A percentile compares a stretch with the other conserved stretches of the same genome.
Conservation (phyloP, 1,284 basidiomycete genomes). For the Polyporus tsugae region DNA sequence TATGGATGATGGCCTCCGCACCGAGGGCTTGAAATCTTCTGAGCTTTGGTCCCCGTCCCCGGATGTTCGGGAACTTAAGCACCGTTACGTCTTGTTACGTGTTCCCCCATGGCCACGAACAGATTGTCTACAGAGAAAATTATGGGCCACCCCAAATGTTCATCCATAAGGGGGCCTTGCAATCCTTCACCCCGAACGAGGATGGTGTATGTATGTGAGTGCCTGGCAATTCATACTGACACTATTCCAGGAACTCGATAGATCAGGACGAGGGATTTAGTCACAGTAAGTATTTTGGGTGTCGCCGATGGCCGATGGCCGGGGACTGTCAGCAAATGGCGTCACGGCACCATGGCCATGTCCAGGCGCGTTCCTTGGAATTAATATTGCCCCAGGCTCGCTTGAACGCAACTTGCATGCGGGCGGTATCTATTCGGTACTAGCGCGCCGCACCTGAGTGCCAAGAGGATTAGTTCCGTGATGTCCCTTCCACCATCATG, state of each 20-base stretch:
- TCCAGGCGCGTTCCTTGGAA: not conserved
- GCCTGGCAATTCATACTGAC: not conserved
- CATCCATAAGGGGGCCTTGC: not conserved
- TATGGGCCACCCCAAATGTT: not conserved
- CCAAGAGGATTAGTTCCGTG: constrained; percentile 2
- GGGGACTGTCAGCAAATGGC: not conserved
- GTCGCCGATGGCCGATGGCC: constrained; percentile 7
- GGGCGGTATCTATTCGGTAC: not conserved
- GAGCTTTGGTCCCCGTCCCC: not conserved
- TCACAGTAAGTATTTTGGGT: not conserved
- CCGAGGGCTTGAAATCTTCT: not conserved
- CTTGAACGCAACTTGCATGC: not conserved
- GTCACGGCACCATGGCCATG: not conserved
- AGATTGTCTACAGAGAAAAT: not conserved
- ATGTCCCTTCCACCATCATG: not conserved
- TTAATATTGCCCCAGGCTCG: not conserved
- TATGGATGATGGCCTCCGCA: not conserved
- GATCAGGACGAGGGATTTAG: not conserved
- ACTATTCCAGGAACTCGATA: not conserved
- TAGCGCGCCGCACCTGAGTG: not conserved
- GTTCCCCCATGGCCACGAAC: not conserved
- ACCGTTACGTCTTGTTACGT: not conserved
- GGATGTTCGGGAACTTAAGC: not conserved
- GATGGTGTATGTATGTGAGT: not conserved
- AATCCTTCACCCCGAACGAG: not conserved